phyloP scores from a whole-genome alignment of 768 basidiomycete genomes.

The Lactarius psammicola region DNA sequence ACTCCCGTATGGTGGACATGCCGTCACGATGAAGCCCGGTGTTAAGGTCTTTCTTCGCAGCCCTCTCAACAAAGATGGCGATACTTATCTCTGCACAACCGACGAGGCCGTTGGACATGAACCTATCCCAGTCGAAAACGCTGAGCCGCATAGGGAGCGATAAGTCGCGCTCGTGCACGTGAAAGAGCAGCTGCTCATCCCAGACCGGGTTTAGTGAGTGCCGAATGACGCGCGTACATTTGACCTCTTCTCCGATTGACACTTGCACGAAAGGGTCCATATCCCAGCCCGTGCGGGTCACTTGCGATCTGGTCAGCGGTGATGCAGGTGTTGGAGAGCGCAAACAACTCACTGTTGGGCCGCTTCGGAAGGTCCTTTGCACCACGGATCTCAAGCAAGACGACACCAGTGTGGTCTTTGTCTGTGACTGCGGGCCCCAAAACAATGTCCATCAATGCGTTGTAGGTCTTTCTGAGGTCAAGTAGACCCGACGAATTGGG shows the following conservation, averaged over 20 bases:
- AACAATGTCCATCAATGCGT: conserved; percentile 62
- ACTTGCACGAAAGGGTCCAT: conserved; percentile 98
- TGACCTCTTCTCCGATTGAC: conserved; percentile 95
- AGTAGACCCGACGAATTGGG: conserved; percentile 42
- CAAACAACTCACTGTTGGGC: conserved; percentile 69
- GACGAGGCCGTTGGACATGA: conserved; percentile 83
- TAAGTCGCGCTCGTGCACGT: conserved; percentile 84
- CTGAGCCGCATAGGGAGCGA: conserved; percentile 74
- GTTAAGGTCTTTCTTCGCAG: conserved; percentile 48
- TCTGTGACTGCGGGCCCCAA: conserved; percentile 52
- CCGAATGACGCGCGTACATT: conserved; percentile 84
- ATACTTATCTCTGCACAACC: conserved; percentile 76
- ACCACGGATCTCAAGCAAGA: conserved; percentile 86
- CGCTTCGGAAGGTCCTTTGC: conserved; percentile 83
- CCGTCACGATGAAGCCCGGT: conserved; percentile 56
- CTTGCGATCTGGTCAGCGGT: conserved; percentile 37
- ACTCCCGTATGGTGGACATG: conserved; percentile 64
- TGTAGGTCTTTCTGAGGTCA: conserved; percentile 59
- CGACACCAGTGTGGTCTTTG: conserved; percentile 90
- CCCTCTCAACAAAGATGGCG: conserved; percentile 52
- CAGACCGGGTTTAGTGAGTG: conserved; percentile 84
- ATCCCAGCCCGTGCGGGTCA: conserved; percentile 86
- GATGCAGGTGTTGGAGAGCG: background rate
- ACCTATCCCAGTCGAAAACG: conserved; percentile 96
- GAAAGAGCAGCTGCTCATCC: conserved; percentile 95